Base-by-base conservation (phyloP, 345 rosid genomes). In the Anacardium occidentale region DNA sequence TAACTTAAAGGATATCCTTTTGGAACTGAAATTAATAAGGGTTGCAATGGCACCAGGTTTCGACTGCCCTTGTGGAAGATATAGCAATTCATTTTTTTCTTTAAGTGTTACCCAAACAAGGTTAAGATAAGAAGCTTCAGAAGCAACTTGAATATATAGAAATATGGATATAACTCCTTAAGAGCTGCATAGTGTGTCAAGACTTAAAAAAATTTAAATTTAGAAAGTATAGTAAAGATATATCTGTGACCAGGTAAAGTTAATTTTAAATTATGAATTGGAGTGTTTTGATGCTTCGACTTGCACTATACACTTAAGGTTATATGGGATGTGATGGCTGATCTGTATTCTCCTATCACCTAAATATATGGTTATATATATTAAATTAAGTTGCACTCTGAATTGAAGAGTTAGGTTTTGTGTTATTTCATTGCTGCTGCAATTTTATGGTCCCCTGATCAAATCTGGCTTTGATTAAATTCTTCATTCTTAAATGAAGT, bases 31-130 rank as follows among this genome's bases (percentile, higher is more conserved):
- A 37, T 37, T 37, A 37, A 40, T 62, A 9, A 24, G 13, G 26
- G 52, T 51, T 63, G 52, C 67, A 63, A 63, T 10, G 18, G 52
- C 67, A 51, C 13, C 26, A 20, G 50, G 32, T 63, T 63, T 22
- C 10, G 29, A 37, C 42, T 7, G 22, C 17, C 67, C 52, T 7
- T 44, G n/a, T 42, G 52, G 52, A 63, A 63, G 29, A 44, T n/a
- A 63, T 40, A 3, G 13, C 32, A 37, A 18, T 18, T 40, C 50
- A 9, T 10, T 62, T 20, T n/a, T n/a, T 62, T 37, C 48, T 62
- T 37, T 15, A 12, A 25, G 14, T 40, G n/a, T 21, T 40, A 63
- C 29, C 48, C 32, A 5, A 21, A 13, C 52, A 44, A 20, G 32
- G 50, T 62, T 37, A 11, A 37, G 11, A 37, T 62, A 34, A 37